phyloP scores from a whole-genome alignment of 2,329 filamentous ascomycete species.

The Stagonosporopsis chrysanthemi region DNA sequence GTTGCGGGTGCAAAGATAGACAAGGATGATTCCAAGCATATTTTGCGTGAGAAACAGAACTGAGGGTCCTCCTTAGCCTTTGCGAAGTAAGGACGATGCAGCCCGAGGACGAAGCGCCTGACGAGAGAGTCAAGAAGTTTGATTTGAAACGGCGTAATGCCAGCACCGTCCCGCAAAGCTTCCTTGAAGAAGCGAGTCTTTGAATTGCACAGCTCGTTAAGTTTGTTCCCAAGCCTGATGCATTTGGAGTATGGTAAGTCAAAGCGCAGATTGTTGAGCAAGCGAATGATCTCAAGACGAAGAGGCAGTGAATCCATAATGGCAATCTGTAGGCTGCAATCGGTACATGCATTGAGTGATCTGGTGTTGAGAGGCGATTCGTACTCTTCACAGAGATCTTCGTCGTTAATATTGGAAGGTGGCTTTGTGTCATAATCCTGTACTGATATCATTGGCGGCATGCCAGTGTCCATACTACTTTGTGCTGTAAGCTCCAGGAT shows the following conservation, averaged over 20 bases:
- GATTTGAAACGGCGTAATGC: slow-evolving; percentile 50
- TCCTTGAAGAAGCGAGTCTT: slow-evolving; percentile 26
- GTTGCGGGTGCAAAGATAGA: slow-evolving; percentile 29
- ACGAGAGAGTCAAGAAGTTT: slow-evolving; percentile 62
- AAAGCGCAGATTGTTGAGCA: slow-evolving; percentile 44
- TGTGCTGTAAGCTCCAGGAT: slow-evolving; percentile 49
- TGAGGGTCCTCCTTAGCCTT: slow-evolving; percentile 54
- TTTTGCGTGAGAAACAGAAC: slow-evolving; percentile 60
- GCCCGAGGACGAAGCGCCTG: slow-evolving; percentile 62
- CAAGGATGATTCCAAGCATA: slow-evolving; percentile 53
- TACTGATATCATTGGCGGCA: slow-evolving; percentile 46
- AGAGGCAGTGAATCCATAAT: slow-evolving; percentile 47
- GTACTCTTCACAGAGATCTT: slow-evolving; percentile 44
- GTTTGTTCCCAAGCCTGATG: slow-evolving; percentile 34
- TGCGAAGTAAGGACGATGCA: slow-evolving; percentile 61
- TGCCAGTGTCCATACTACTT: slow-evolving; percentile 48
- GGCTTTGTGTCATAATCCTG: slow-evolving; percentile 49
- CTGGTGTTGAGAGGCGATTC: slow-evolving; percentile 30
- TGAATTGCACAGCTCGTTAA: slow-evolving; percentile 35
- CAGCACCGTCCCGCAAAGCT: slow-evolving; percentile 12
- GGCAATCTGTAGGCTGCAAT: slow-evolving; percentile 48
- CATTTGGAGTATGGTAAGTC: slow-evolving; percentile 41
- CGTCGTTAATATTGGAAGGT: slow-evolving; percentile 52
- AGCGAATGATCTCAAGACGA: slow-evolving; percentile 46
- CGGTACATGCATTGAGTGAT: slow-evolving; percentile 40